Percentiles rank a stretch among this genome's conserved stretches.
Conservation (phyloP, 179 eudicot genomes). For the Pouteria campechiana region DNA sequence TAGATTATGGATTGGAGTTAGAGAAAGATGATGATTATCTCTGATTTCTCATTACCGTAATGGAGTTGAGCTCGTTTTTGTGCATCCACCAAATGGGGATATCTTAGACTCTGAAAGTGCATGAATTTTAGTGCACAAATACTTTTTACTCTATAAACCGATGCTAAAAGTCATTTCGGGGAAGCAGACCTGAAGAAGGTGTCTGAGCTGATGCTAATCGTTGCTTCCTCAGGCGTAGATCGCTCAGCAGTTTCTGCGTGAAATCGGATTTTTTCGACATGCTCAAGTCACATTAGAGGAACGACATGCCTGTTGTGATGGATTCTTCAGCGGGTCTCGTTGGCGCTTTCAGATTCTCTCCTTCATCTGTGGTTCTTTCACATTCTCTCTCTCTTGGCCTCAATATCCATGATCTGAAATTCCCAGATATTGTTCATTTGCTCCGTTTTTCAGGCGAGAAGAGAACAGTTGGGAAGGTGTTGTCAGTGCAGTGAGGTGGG, state of each 20-base stretch:
- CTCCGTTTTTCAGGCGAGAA: neutral
- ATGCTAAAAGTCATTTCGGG: neutral
- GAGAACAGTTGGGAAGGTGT: constrained; percentile 35
- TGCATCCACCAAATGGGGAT: no score
- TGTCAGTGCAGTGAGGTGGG: constrained; percentile 57
- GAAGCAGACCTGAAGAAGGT: neutral
- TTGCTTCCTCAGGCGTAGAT: constrained; percentile 63
- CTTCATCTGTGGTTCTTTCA: neutral
- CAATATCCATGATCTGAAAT: neutral
- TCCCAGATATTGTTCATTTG: neutral
- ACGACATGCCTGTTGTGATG: no score
- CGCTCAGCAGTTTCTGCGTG: constrained; percentile 78
- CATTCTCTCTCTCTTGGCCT: neutral
- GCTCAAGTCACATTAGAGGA: no score
- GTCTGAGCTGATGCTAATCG: constrained; percentile 53
- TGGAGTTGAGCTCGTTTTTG: no score
- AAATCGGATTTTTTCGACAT: constrained; percentile 65
- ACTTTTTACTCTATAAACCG: neutral
- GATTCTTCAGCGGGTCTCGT: no score
- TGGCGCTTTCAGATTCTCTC: neutral
- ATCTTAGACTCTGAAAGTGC: neutral
- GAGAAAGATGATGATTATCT: no score
- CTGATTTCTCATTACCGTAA: neutral
- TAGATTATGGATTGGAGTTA: no score
- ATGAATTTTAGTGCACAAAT: neutral